phyloP scores from a whole-genome alignment of 805 yeast species.

The Yamadazyma endophytica region DNA sequence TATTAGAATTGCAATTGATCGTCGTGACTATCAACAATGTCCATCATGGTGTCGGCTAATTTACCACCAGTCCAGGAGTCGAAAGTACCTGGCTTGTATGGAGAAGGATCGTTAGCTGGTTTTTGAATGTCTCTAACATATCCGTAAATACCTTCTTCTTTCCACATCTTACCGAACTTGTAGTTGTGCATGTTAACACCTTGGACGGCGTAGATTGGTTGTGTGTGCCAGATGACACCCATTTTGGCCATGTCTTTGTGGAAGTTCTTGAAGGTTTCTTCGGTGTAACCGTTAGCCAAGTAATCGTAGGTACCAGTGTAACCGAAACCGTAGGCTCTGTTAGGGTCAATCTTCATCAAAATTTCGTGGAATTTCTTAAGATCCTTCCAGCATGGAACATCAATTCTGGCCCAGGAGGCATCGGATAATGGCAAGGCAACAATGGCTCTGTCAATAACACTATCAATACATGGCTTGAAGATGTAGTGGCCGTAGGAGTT shows the following conservation, averaged over 20 bases:
- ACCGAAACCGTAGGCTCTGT: conserved; percentile 10
- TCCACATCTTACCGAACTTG: conserved; percentile 7
- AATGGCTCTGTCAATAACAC: conserved; percentile 11
- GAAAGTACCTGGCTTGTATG: conserved; percentile 5
- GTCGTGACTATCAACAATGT: conserved; percentile 8
- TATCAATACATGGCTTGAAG: conserved; percentile 10
- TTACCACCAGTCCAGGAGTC: conserved; percentile 8
- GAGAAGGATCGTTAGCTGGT: conserved; percentile 5
- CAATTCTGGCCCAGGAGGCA: conserved; percentile 10
- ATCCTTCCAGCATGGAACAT: conserved; percentile 7
- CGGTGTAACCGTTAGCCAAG: conserved; percentile 7
- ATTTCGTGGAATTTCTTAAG: conserved; percentile 8
- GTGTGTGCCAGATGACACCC: conserved; percentile 12
- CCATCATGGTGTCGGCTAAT: conserved; percentile 6
- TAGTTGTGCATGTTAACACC: conserved; percentile 4
- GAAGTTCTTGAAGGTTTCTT: conserved; percentile 6
- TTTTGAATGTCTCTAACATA: conserved; percentile 8
- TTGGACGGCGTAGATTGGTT: conserved; percentile 10
- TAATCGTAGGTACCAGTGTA: conserved; percentile 10
- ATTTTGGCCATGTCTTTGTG: conserved; percentile 9
- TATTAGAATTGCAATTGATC: conserved; percentile 14
- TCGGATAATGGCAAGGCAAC: conserved; percentile 11
- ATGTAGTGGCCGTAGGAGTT: conserved; percentile 10
- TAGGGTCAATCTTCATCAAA: conserved; percentile 6
- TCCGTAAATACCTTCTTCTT: conserved; percentile 8